These are phyloP conservation scores for Colletotrichum sp. DNA, from an alignment of 2,329 filamentous ascomycete species.

Conservation along the genomic window DNA sequence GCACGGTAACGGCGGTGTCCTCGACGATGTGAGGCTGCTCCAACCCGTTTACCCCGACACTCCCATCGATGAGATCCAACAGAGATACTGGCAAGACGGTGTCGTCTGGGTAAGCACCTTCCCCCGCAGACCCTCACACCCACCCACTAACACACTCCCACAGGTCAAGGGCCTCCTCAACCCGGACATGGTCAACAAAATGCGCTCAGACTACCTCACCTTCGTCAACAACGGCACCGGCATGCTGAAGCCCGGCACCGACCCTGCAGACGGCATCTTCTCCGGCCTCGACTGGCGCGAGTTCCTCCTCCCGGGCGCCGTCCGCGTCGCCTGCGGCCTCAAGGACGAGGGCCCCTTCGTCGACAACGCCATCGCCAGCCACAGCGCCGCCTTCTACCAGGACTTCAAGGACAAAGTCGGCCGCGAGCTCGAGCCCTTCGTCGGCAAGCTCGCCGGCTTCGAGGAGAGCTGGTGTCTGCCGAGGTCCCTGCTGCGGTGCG, in stretches of 20 bases:
- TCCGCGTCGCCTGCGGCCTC: neutral
- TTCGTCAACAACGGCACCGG: neutral
- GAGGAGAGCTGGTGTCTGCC: neutral
- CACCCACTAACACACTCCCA: rapidly evolving
- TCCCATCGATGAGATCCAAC: neutral
- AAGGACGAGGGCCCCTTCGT: neutral
- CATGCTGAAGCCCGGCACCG: neutral
- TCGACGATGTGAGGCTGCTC: neutral
- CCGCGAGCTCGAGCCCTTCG: neutral
- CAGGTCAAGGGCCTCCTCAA: neutral
- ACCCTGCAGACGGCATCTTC: neutral
- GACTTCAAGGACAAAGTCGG: neutral
- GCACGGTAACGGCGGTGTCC: neutral
- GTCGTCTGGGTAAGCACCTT: neutral
- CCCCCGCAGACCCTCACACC: too few relatives aligned
- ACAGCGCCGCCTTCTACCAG: neutral
- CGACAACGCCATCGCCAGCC: neutral
- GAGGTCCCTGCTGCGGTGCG: neutral
- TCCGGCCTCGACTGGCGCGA: neutral
- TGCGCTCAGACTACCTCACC: neutral
- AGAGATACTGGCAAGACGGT: neutral
- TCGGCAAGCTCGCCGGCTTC: neutral
- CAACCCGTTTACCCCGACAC: neutral
- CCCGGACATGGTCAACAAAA: neutral
- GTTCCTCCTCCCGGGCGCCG: neutral